These are phyloP conservation scores for Zygosaccharomyces pseudobailii DNA, from an alignment of 1,139 yeast genomes.

Conservation along the genomic window DNA sequence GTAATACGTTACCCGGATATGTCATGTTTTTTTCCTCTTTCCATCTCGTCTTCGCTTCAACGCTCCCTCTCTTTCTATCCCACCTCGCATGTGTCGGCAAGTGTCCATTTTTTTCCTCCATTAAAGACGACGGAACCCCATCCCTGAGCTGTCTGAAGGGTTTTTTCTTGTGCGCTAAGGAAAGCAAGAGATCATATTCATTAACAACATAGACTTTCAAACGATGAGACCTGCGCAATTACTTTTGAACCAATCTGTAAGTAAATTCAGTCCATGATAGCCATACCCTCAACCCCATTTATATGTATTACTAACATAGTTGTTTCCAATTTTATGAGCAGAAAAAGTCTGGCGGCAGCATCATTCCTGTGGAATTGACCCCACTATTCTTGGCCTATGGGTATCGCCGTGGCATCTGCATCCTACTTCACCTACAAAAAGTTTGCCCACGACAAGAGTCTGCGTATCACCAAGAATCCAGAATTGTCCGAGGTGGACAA, in stretches of 20 bases:
- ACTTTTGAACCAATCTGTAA: slow-evolving; percentile 42
- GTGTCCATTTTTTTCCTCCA: neutral
- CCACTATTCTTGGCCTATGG: slow-evolving; percentile 63
- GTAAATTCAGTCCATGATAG: slow-evolving; percentile 8
- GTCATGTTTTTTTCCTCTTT: neutral
- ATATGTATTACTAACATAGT: slow-evolving; percentile 9
- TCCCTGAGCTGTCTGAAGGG: neutral
- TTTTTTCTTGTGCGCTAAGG: neutral
- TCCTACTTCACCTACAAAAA: slow-evolving; percentile 69
- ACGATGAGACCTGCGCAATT: slow-evolving; percentile 37
- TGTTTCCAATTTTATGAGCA: slow-evolving; percentile 20
- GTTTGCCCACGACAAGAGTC: slow-evolving; percentile 57
- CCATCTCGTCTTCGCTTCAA: neutral
- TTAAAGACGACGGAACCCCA: neutral
- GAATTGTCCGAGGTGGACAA: slow-evolving; percentile 48
- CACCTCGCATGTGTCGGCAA: neutral
- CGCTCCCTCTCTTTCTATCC: neutral
- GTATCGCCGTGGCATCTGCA: slow-evolving; percentile 65
- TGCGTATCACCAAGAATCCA: slow-evolving; percentile 64
- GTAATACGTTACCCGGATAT: neutral
- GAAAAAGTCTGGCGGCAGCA: slow-evolving; percentile 36
- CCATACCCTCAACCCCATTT: neutral
- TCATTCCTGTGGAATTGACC: slow-evolving; percentile 68
- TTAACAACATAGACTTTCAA: neutral
- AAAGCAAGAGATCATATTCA: neutral